Percentiles rank a stretch among this genome's conserved stretches.
Evolutionary conservation across 2,329 filamentous ascomycete genomes (phyloP).

Genomic region (Xylaria sp.): DNA sequence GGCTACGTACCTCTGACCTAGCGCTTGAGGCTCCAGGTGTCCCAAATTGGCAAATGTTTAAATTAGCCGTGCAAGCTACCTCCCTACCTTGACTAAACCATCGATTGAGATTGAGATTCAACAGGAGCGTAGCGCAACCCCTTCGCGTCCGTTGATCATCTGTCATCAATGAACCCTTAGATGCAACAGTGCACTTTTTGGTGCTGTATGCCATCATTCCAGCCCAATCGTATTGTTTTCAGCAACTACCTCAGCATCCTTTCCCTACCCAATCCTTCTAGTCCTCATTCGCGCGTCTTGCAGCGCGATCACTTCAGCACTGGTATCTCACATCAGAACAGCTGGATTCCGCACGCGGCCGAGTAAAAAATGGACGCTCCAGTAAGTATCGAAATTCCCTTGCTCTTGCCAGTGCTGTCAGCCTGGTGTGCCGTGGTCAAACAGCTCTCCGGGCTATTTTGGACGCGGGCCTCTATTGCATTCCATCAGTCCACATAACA

Average conservation of each 20-base stretch:
- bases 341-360: background rate
- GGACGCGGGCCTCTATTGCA: slow-evolving; percentile 27
- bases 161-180: slow-evolving; percentile 34
- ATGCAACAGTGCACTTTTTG: slow-evolving; percentile 24
- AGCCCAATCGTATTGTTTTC: slow-evolving; percentile 27
- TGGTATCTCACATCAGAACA: slow-evolving; percentile 17
- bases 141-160: slow-evolving; percentile 11
- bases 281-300: slow-evolving; percentile 23
- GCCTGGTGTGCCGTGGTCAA: slow-evolving; percentile 12
- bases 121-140: slow-evolving; percentile 4
- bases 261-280: background rate
- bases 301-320: slow-evolving; percentile 15
- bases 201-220: slow-evolving; percentile 31
- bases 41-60: slow-evolving; percentile 31
- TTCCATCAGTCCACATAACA: slow-evolving; percentile 18
- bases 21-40: slow-evolving; percentile 28
- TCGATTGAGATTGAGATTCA: slow-evolving; percentile 4
- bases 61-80: slow-evolving; percentile 10
- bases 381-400: slow-evolving; percentile 40
- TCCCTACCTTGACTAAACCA: slow-evolving; percentile 20
- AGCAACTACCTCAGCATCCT: slow-evolving; percentile 16
- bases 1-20: slow-evolving; percentile 31
- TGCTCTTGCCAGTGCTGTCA: background rate
- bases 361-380: slow-evolving; percentile 42
- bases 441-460: slow-evolving; percentile 13